Evolutionary conservation across 2,329 filamentous ascomycete species (phyloP).

Genomic region (Verticillium alfalfae): DNA sequence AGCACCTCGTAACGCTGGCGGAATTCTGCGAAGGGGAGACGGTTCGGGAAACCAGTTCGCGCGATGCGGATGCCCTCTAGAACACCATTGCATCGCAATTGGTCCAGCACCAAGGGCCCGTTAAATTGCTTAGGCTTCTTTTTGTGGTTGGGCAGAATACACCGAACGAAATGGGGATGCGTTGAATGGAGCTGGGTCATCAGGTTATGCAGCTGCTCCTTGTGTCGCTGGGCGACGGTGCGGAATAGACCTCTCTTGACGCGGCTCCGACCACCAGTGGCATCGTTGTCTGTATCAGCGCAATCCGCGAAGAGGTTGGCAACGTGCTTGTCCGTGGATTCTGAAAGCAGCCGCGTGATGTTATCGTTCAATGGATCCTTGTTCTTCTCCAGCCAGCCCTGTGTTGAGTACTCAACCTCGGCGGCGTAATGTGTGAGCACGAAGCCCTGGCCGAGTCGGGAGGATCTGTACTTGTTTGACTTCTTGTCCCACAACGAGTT

Average conservation of each 20-base stretch:
- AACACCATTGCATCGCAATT: slow-evolving; percentile 97
- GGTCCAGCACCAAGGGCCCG: slow-evolving; percentile 88
- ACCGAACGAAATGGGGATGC: slow-evolving; percentile 96
- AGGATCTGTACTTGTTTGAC: slow-evolving; percentile 85
- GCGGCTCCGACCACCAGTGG: slow-evolving; percentile 62
- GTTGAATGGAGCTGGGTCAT: slow-evolving; percentile 94
- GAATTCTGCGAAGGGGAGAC: slow-evolving; percentile 88
- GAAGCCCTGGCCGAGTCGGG: slow-evolving; percentile 84
- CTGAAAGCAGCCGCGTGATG: slow-evolving; percentile 78
- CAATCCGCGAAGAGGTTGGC: slow-evolving; percentile 85
- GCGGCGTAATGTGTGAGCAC: slow-evolving; percentile 96
- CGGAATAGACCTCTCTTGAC: slow-evolving; percentile 98
- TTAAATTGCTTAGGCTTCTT: slow-evolving; percentile 92
- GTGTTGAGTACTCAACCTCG: slow-evolving; percentile 93
- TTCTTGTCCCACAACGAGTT: slow-evolving; percentile 96
- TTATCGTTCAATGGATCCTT: slow-evolving; percentile 98
- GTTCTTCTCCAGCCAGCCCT: slow-evolving; percentile 97
- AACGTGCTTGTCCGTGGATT: slow-evolving; percentile 77
- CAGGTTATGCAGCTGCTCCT: slow-evolving; percentile 93
- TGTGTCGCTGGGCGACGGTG: slow-evolving; percentile 93
- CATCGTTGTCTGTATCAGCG: slow-evolving; percentile 73
- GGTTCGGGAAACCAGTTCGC: slow-evolving; percentile 92
- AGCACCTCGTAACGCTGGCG: slow-evolving; percentile 93
- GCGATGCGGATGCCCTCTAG: slow-evolving; percentile 98
- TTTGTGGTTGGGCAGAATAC: slow-evolving; percentile 96